Evolutionary conservation across 179 eudicot species (phyloP).

Genomic region (Beta corolliflora): DNA sequence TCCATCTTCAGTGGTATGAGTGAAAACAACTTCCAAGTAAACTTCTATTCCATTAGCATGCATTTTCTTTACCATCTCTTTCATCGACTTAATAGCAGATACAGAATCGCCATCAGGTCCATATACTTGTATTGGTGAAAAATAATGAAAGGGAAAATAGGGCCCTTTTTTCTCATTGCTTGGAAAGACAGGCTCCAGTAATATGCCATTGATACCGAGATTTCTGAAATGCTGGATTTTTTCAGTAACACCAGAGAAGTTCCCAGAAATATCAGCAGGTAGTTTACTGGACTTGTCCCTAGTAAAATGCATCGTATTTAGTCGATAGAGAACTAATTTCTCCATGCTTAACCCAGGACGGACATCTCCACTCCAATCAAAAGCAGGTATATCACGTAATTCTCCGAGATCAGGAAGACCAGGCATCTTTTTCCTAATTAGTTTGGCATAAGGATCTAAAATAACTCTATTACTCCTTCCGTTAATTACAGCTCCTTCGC

Average conservation of each 20-base stretch:
- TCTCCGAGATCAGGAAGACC: constrained; percentile 48
- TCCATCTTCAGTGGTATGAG: constrained; percentile 57
- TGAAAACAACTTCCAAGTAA: constrained; percentile 84
- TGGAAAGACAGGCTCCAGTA: constrained; percentile 78
- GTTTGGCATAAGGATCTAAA: constrained; percentile 84
- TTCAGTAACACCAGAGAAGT: constrained; percentile 70
- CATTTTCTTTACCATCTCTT: constrained; percentile 85
- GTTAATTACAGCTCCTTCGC: constrained; percentile 39
- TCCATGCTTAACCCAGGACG: constrained; percentile 67
- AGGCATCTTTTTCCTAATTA: constrained; percentile 40
- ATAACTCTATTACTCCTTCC: constrained; percentile 43
- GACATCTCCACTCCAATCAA: constrained; percentile 77
- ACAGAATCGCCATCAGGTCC: constrained; percentile 55
- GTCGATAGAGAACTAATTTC: constrained; percentile 74
- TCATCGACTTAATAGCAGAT: constrained; percentile 63
- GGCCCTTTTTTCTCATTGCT: constrained; percentile 66
- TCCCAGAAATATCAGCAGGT: constrained; percentile 56
- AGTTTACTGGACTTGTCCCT: constrained; percentile 69
- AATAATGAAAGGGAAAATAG: constrained; percentile 79
- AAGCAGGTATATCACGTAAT: constrained; percentile 49
- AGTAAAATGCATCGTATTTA: constrained; percentile 68
- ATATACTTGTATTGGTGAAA: constrained; percentile 55
- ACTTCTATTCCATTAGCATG: constrained; percentile 84
- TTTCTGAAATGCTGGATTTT: constrained; percentile 68
- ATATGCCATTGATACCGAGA: constrained; percentile 81